A percentile compares a stretch with the other conserved stretches of the same genome.
Evolutionary conservation across 306 rosid species (phyloP).

Genomic region (Vigna hirtella): DNA sequence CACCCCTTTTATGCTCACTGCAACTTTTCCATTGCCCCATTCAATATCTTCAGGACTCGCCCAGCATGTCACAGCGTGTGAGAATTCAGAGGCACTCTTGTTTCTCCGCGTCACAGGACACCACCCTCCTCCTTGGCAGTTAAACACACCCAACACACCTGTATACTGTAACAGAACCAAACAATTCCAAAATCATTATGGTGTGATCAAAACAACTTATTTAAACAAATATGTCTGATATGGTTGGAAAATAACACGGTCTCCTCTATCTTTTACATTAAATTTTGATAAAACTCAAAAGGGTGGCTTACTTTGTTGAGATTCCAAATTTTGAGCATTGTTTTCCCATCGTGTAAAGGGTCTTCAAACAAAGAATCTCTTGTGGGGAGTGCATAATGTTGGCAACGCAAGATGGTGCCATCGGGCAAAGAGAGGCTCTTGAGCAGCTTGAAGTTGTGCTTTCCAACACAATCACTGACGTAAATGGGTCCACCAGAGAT

Average conservation of each 20-base stretch:
- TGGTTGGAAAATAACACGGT: too few species aligned
- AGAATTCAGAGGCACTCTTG: conserved; percentile 58
- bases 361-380: conserved; percentile 75
- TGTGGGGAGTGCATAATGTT: conserved; percentile 72
- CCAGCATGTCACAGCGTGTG: conserved; percentile 48
- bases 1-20: conserved; percentile 53
- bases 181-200: not conserved
- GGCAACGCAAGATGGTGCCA: conserved; percentile 74
- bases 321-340: conserved; percentile 90
- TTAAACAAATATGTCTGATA: too few species aligned
- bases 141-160: conserved; percentile 71
- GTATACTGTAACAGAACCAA: conserved; percentile 50
- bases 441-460: conserved; percentile 72
- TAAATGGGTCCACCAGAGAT: conserved; percentile 85
- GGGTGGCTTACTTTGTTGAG: conserved; percentile 65
- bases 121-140: conserved; percentile 94
- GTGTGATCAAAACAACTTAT: not conserved
- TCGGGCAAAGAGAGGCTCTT: conserved; percentile 64
- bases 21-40: conserved; percentile 59
- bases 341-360: conserved; percentile 77
- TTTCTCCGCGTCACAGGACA: conserved; percentile 63
- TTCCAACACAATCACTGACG: conserved; percentile 68
- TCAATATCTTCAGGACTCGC: conserved; percentile 68
- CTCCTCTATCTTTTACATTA: too few species aligned
- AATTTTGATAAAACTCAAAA: too few species aligned